Base-by-base conservation (phyloP, 495 filamentous ascomycete species). In the Penicillium flavigenum region DNA sequence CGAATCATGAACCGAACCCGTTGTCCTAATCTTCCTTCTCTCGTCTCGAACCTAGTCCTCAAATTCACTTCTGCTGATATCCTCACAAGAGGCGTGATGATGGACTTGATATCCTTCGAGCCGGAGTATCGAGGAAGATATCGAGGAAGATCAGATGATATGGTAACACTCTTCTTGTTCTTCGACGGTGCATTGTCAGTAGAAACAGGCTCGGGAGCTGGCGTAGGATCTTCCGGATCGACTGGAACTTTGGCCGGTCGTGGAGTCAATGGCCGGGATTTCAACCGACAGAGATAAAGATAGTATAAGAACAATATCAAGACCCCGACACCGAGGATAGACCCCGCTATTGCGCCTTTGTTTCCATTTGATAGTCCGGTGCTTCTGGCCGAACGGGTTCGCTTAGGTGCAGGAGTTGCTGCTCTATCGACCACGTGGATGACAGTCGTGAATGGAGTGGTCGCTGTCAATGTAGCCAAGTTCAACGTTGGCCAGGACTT, bases 141-240 rank as follows among this genome's bases (percentile, higher is more conserved):
- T 52, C 39, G 39, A 31, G 51, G 38, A 42, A 27, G 49, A 9
- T 53, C 51, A 19, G 51, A 14, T 4, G 51, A 16, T 43, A 53
- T 53, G 14, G 51, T 53, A 27, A 53, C 51, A 4, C n/a, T 9
- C n/a, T 44, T 53, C 17, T 53, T 53, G 11, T 31, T 44, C 17
- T 8, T 32, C 4, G 51, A 1, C 26, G 17, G 4, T 39, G n/a
- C 0, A 12, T 34, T 16, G n/a, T 20, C 45, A 47, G 45, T 32
- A 20, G 26, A 26, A 47, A 8, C 29, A 24, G 48, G 48, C 8
- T 34, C 29, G 1, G 51, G 14, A 14, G 51, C 11, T 12, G 41
- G 14, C 7, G 41, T 9, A 32, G 51, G 27, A 22, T 44, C 51
- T 54, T 31, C 1, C 11, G 34, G 14, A 3, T 16, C 32, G 9